Conservation (phyloP, 2,329 filamentous ascomycete species). For the Dendryphion nanum region DNA sequence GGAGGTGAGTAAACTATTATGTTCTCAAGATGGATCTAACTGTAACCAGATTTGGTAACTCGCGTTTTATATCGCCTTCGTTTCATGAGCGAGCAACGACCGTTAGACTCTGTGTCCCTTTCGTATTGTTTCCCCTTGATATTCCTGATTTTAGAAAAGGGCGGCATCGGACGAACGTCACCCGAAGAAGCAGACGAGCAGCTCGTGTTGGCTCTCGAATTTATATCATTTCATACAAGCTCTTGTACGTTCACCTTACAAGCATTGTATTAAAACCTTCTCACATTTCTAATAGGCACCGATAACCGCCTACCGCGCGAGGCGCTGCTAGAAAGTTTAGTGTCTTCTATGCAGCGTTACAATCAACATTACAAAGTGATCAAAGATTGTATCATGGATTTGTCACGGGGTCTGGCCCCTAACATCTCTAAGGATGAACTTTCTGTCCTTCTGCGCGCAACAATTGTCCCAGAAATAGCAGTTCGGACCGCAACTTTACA, state of each 20-base stretch:
- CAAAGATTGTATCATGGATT: constrained; percentile 86
- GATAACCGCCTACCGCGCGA: constrained; percentile 74
- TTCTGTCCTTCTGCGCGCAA: constrained; percentile 70
- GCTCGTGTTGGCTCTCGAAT: constrained; percentile 82
- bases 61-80: constrained; percentile 86
- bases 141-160: constrained; percentile 73
- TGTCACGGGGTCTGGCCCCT: constrained; percentile 78
- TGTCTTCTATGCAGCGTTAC: constrained; percentile 82
- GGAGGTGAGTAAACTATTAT: constrained; percentile 52
- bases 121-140: constrained; percentile 84
- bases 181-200: constrained; percentile 85
- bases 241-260: constrained; percentile 55
- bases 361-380: constrained; percentile 92
- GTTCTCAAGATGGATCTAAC: constrained; percentile 12
- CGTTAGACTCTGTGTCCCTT: constrained; percentile 83
- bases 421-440: constrained; percentile 76
- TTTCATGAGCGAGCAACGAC: constrained; percentile 89
- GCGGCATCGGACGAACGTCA: constrained; percentile 67
- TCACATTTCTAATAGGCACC: constrained; percentile 41
- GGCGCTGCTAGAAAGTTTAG: constrained; percentile 69
- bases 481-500: constrained; percentile 85
- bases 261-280: neutral
- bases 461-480: constrained; percentile 73
- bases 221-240: constrained; percentile 84
- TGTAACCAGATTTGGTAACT: constrained; percentile 63